Base-by-base conservation (phyloP, 129 eudicot genomes). In the Arctium lappa region DNA sequence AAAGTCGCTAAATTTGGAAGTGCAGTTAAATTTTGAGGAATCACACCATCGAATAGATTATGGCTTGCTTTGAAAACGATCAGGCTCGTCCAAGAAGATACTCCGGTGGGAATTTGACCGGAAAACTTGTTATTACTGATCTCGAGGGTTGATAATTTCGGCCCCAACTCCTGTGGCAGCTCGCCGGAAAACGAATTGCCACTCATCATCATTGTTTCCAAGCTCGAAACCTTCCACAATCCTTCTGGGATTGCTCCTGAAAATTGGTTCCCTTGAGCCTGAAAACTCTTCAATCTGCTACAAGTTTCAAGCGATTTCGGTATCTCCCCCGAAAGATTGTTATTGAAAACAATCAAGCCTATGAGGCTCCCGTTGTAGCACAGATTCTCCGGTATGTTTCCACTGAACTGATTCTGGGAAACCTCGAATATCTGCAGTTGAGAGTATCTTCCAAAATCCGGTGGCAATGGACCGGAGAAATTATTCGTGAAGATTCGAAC, bases 371-470 rank as follows among this genome's bases (percentile, higher is more conserved):
- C 90, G 1, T 80, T 80, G 32, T 81, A 76, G 77, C 98, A 94
- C 33, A 94, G 66, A 83, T 81, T 38, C 29, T 85, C 86, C 0
- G 98, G 97, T 36, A 94, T 33, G 3, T 38, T 60, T 6, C 98
- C 97, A 0, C 68, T 53, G 68, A 94, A 86, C 5, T 66, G 71
- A 78, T 94, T 94, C 8, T 76, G 6, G 8, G 84, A 32, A 1
- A 94, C 92, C 66, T 94, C 86, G 37, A 94, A 90, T 1, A 15
- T 69, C 70, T 33, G 9, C 29, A 94, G 92, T 34, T 2, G 86
- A 0, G 98, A 94, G 82, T 85, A 86, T 81, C 81, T 75, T 38
- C 98, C 98, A 37, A 94, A 85, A 46, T 94, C 97, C 29, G 86
- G 94, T 5, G 98, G 93, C 78, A 94, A 29, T 60, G 42, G 79